Base-by-base conservation (phyloP, 1,284 basidiomycete genomes). In the Apiotrichum veenhuisii region DNA sequence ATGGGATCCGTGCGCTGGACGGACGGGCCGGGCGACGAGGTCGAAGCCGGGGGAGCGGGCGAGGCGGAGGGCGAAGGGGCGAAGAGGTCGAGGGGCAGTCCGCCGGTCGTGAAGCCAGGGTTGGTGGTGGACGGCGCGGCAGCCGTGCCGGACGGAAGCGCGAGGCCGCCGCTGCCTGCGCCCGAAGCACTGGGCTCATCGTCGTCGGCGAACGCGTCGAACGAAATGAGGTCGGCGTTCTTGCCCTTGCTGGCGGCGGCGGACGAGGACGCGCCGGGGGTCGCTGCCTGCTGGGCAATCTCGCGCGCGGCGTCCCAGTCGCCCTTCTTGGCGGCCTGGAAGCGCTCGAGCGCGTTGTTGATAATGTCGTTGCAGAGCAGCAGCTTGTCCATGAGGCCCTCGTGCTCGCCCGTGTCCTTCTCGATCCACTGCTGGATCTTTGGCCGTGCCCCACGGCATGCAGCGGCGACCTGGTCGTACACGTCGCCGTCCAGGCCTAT, bases 371-470 rank as follows among this genome's bases (percentile, higher is more conserved):
- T 98, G 62, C 95, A 93, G 73, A 98, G 84, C 27, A 98, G 81
- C 75, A 97, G 87, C 2, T 91, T 90, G 65, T 95, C 94, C 70
- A 98, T 85, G 51, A 91, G 88, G 88, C 91, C 33, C 75, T 95
- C 91, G 42, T 85, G 84, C 37, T 81, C 80, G 30, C 80, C 88
- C 1, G 89, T 66, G 61, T 75, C 93, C 65, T 98, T 91, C n/a
- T 88, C 89, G 61, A 98, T 91, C 95, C 95, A 98, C 68, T 94
- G 95, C 74, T 98, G 96, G 50, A 98, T 85, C 76, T 91, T 93
- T 1, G 96, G 96, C 55, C 95, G 84, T 2, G 95, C 94, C 49
- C 84, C 84, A 27, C 81, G 82, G 42, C 97, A 84, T 48, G 96
- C 87, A 1, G 83, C 79, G 0, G 94, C 88, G 10, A 98, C 92